These are phyloP conservation scores for Ephemerocybe angulata DNA, from an alignment of 768 basidiomycete species.

Conservation along the genomic window DNA sequence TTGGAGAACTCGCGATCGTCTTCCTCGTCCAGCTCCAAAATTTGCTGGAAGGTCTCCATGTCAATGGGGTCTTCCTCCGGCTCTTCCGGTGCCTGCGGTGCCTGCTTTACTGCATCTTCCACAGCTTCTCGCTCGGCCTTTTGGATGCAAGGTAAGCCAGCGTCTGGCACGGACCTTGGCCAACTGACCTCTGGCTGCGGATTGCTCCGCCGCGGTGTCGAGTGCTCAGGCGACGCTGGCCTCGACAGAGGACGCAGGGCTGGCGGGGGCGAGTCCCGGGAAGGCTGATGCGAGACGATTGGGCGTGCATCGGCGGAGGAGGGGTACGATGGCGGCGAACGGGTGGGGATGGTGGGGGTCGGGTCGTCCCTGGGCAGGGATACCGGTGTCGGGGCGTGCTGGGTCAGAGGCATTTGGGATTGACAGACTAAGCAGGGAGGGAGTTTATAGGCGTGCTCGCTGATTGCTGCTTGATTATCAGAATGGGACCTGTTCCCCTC, in stretches of 20 bases:
- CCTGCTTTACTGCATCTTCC: conserved; percentile 1
- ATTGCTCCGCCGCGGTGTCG: not conserved
- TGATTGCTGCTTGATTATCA: conserved; percentile 11
- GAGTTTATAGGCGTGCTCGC: conserved; percentile 3
- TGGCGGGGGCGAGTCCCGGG: not conserved
- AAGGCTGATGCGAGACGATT: not conserved
- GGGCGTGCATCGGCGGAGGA: not conserved
- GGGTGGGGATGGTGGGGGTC: not conserved
- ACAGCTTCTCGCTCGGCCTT: not conserved
- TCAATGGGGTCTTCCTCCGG: conserved; percentile 53
- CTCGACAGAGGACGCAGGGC: not conserved
- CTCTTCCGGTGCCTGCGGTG: conserved; percentile 12
- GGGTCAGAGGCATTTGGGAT: not conserved
- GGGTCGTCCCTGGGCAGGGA: conserved; percentile 1
- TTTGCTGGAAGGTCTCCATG: conserved; percentile 77
- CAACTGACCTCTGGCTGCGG: not conserved
- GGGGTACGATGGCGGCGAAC: not conserved
- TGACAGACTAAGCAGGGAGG: not conserved
- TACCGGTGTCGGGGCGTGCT: conserved; percentile 5
- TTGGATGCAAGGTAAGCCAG: not conserved
- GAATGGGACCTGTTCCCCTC: conserved; percentile 5
- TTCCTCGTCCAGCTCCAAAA: conserved; percentile 91
- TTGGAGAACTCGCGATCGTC: conserved; percentile 64
- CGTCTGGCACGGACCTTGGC: not conserved
- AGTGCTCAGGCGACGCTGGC: not conserved